Conservation (phyloP, 106 monocot genomes). For the Xerophyta viscosa region DNA sequence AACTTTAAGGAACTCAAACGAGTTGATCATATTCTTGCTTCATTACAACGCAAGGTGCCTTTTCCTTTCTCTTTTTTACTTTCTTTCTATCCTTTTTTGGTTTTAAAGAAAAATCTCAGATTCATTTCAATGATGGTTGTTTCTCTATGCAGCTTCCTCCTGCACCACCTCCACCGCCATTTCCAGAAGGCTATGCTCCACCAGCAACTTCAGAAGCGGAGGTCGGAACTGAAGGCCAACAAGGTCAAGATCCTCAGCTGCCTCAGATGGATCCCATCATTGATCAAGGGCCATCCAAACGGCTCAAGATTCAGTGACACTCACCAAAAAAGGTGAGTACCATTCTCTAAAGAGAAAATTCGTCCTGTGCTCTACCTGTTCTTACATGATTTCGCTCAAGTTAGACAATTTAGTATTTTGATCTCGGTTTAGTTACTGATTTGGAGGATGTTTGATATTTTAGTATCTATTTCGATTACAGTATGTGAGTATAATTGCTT, state of each 20-base stretch:
- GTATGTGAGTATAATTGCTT: too few relatives aligned
- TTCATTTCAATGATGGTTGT: too few relatives aligned
- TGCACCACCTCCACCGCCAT: conserved; percentile 81
- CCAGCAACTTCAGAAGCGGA: conserved; percentile 41
- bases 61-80: not conserved
- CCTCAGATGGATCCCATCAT: conserved; percentile 72
- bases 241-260: conserved; percentile 27
- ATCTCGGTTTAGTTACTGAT: too few relatives aligned
- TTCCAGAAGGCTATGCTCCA: conserved; percentile 77
- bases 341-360: too few relatives aligned
- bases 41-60: conserved; percentile 69
- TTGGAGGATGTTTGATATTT: too few relatives aligned
- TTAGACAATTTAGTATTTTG: too few relatives aligned
- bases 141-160: conserved; percentile 75
- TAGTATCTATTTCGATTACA: too few relatives aligned
- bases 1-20: conserved; percentile 91
- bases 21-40: conserved; percentile 81
- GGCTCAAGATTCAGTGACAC: conserved; percentile 45
- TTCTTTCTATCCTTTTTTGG: too few relatives aligned
- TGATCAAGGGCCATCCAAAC: conserved; percentile 92
- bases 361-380: too few relatives aligned
- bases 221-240: conserved; percentile 44
- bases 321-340: too few relatives aligned
- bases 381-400: too few relatives aligned
- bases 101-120: too few relatives aligned